phyloP scores from a whole-genome alignment of 306 rosid species.

The Begonia masoniana region DNA sequence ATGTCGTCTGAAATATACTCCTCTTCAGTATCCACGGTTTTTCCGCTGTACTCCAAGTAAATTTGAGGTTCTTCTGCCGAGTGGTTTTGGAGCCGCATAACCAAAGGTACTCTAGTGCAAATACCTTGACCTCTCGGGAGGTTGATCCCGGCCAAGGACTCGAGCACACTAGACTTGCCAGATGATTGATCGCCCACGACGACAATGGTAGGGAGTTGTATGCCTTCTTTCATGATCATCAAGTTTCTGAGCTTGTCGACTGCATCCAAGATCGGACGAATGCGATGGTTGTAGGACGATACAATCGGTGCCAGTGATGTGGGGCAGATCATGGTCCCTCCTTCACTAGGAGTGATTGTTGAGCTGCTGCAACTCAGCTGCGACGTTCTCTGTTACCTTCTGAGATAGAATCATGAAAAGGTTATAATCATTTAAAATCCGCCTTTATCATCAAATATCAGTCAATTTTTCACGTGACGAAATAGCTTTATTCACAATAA shows the following conservation, averaged over 20 bases:
- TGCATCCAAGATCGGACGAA: slow-evolving; percentile 21
- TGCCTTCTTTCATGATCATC: slow-evolving; percentile 29
- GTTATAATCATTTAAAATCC: too few species aligned
- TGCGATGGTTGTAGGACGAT: slow-evolving; percentile 14
- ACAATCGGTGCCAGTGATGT: slow-evolving; percentile 5
- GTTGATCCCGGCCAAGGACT: slow-evolving; percentile 24
- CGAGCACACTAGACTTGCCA: slow-evolving; percentile 38
- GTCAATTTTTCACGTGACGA: too few species aligned
- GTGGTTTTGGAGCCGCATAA: slow-evolving; percentile 43
- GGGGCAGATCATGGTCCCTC: too few species aligned
- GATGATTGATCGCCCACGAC: slow-evolving; percentile 44
- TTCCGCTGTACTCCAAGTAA: slow-evolving; percentile 10
- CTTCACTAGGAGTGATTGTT: slow-evolving; percentile 5
- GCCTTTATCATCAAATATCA: too few species aligned
- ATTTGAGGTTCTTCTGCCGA: slow-evolving; percentile 18
- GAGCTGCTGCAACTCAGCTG: slow-evolving; percentile 1
- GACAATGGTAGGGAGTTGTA: slow-evolving; percentile 40
- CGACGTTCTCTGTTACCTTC: not conserved
- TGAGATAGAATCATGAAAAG: too few species aligned
- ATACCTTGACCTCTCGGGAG: slow-evolving; percentile 46
- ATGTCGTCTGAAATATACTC: slow-evolving; percentile 24
- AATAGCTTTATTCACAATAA: too few species aligned
- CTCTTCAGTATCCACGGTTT: slow-evolving; percentile 23
- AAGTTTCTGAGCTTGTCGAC: slow-evolving; percentile 17
- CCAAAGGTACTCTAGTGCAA: slow-evolving; percentile 41